Evolutionary conservation across 306 rosid genomes (phyloP).

Genomic region (Fragaria nilgerrensis): DNA sequence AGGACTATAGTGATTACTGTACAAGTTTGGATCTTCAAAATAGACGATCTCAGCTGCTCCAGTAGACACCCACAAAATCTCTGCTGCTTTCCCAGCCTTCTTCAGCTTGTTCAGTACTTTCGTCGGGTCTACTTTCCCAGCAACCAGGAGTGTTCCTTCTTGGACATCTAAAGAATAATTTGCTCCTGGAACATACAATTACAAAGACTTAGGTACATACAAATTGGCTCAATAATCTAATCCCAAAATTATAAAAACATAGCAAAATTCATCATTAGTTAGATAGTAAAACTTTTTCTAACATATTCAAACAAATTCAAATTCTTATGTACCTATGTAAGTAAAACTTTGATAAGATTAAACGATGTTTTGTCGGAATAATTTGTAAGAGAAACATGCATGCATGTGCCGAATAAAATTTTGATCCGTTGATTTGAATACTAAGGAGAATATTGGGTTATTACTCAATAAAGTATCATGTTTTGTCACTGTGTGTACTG

Average conservation of each 20-base stretch:
- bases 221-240: neutral
- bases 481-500: neutral
- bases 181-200: slow-evolving; percentile 4
- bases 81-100: slow-evolving; percentile 23
- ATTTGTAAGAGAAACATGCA: neutral
- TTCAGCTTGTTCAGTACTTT: slow-evolving; percentile 10
- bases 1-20: neutral
- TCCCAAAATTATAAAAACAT: no score
- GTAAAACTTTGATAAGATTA: neutral
- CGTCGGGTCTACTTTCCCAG: slow-evolving; percentile 19
- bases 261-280: no score
- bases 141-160: slow-evolving; percentile 13
- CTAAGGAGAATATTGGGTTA: neutral
- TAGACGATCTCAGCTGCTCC: neutral
- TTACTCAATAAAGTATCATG: neutral
- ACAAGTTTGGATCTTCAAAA: neutral
- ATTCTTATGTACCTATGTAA: neutral
- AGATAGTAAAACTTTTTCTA: neutral
- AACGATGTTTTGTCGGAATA: neutral
- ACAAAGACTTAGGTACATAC: neutral
- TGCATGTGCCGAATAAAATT: neutral
- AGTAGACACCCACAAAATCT: slow-evolving; percentile 16
- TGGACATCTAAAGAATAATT: slow-evolving; percentile 11
- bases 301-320: neutral
- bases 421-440: neutral